Evolutionary conservation across 2,329 filamentous ascomycete genomes (phyloP).

Genomic region (Intubia oerlemansii): DNA sequence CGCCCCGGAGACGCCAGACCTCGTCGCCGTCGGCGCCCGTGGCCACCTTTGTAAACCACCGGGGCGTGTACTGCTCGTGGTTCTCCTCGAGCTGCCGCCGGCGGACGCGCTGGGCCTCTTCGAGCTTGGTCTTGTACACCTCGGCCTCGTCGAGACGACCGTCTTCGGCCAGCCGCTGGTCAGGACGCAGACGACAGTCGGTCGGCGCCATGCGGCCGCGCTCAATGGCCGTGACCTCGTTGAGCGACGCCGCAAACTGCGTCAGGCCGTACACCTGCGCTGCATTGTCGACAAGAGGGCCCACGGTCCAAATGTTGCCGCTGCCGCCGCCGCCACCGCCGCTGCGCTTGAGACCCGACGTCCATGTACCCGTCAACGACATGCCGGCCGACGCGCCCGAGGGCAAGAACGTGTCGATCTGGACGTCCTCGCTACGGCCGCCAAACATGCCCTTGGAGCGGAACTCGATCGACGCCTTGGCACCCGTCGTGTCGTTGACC

Average conservation of each 20-base stretch:
- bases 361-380: slow-evolving; percentile 71
- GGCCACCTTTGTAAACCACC: slow-evolving; percentile 66
- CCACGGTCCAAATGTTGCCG: slow-evolving; percentile 59
- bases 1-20: slow-evolving; percentile 54
- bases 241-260: slow-evolving; percentile 63
- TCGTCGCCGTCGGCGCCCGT: slow-evolving; percentile 38
- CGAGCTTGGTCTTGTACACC: slow-evolving; percentile 57
- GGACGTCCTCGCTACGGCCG: slow-evolving; percentile 76
- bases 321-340: slow-evolving; percentile 28
- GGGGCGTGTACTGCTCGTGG: slow-evolving; percentile 50
- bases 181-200: slow-evolving; percentile 65
- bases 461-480: slow-evolving; percentile 74
- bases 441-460: slow-evolving; percentile 95
- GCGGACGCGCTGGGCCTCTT: slow-evolving; percentile 64
- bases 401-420: slow-evolving; percentile 48
- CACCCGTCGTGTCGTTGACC: slow-evolving; percentile 61
- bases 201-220: slow-evolving; percentile 54
- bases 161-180: slow-evolving; percentile 68
- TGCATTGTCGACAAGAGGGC: slow-evolving; percentile 57
- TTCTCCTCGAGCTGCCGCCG: slow-evolving; percentile 54
- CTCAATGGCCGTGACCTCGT: slow-evolving; percentile 72
- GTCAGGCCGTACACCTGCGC: slow-evolving; percentile 74
- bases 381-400: slow-evolving; percentile 44
- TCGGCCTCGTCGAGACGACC: slow-evolving; percentile 72
- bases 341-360: slow-evolving; percentile 28